Percentiles rank a stretch among this genome's conserved stretches.
Evolutionary conservation across 257 asterid species (phyloP).

Genomic region (Avicennia marina): DNA sequence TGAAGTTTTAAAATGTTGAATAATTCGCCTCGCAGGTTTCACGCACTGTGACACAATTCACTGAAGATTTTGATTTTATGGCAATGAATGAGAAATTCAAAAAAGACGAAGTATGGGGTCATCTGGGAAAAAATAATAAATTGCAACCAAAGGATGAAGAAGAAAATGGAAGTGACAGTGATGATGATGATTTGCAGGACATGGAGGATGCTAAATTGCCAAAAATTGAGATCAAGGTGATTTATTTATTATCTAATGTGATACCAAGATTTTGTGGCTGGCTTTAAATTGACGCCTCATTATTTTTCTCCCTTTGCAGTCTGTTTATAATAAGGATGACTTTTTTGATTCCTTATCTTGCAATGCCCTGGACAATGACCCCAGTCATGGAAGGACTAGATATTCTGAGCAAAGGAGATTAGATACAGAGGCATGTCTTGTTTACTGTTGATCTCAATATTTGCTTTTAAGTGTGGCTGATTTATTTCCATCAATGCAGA

Average conservation of each 20-base stretch:
- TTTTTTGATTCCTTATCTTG: slow-evolving; percentile 81
- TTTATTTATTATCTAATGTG: slow-evolving; percentile 2
- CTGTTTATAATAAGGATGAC: slow-evolving; percentile 83
- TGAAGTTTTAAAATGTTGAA: not conserved
- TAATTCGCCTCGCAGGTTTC: slow-evolving; percentile 39
- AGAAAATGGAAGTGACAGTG: slow-evolving; percentile 46
- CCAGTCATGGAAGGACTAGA: slow-evolving; percentile 59
- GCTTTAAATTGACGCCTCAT: slow-evolving; percentile 1
- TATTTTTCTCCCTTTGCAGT: slow-evolving; percentile 36
- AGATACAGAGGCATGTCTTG: slow-evolving; percentile 63
- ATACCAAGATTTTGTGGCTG: not conserved
- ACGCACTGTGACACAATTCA: slow-evolving; percentile 61
- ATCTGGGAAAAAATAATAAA: slow-evolving; percentile 65
- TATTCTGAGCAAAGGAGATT: slow-evolving; percentile 88
- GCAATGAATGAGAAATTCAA: slow-evolving; percentile 98
- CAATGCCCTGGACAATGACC: slow-evolving; percentile 45
- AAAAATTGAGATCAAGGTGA: slow-evolving; percentile 56
- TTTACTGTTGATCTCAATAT: not conserved
- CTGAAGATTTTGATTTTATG: slow-evolving; percentile 92
- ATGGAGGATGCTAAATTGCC: slow-evolving; percentile 55
- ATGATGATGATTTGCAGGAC: slow-evolving; percentile 45
- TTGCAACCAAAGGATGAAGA: slow-evolving; percentile 48
- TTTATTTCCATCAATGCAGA: slow-evolving; percentile 35
- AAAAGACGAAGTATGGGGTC: slow-evolving; percentile 99
- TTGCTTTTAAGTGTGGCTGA: slow-evolving; percentile 15